Evolutionary conservation across 192 early-diverging fungal genomes (phyloP).

Genomic region (Dissophora globulifera): DNA sequence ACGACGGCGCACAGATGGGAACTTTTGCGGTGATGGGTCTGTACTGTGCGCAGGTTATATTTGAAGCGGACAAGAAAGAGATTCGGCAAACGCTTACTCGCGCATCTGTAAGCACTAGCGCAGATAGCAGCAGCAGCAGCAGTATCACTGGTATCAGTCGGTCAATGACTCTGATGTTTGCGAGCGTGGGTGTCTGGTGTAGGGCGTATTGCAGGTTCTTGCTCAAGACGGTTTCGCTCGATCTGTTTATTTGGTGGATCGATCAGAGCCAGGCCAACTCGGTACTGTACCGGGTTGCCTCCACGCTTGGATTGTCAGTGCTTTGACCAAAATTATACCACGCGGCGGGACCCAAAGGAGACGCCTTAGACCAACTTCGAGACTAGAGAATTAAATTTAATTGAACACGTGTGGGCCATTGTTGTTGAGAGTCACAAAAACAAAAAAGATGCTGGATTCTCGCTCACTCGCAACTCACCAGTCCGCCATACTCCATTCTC

Average conservation of each 20-base stretch:
- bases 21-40: conserved; percentile 42
- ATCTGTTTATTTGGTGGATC: conserved; percentile 42
- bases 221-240: conserved; percentile 18
- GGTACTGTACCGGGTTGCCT: conserved; percentile 8
- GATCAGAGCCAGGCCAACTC: conserved; percentile 25
- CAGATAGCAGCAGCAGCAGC: neutral
- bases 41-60: conserved; percentile 31
- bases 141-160: neutral
- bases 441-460: too few species aligned
- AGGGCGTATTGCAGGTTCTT: conserved; percentile 25
- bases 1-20: conserved; percentile 38
- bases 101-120: too few species aligned
- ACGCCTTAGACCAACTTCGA: too few species aligned
- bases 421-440: too few species aligned
- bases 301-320: neutral
- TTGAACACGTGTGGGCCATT: too few species aligned
- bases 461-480: too few species aligned
- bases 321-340: neutral
- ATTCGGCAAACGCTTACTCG: neutral
- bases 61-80: conserved; percentile 21
- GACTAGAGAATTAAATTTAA: too few species aligned
- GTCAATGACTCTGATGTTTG: neutral
- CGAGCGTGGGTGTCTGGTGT: conserved; percentile 14
- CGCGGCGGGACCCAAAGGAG: too few species aligned
- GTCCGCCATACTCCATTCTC: too few species aligned